These are phyloP conservation scores for Clonostachys byssicola DNA, from an alignment of 2,329 filamentous ascomycete genomes.

Conservation along the genomic window DNA sequence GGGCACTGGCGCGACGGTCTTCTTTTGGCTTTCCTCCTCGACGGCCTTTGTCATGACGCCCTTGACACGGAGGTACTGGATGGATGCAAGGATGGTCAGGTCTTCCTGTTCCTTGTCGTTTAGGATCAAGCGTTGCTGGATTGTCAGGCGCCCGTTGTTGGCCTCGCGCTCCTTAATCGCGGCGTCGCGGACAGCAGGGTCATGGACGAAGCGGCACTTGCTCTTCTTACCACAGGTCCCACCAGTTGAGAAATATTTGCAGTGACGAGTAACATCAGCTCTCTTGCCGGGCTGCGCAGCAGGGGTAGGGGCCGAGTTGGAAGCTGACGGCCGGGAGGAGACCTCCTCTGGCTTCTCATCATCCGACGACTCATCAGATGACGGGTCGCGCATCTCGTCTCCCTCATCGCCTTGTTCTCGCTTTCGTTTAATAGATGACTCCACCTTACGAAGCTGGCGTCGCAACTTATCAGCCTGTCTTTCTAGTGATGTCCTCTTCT, in stretches of 20 bases:
- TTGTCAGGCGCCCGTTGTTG: conserved; percentile 62
- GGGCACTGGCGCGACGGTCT: conserved; percentile 7
- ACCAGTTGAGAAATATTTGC: conserved; percentile 68
- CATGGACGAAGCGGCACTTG: conserved; percentile 72
- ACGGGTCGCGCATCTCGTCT: conserved; percentile 57
- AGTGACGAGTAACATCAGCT: conserved; percentile 60
- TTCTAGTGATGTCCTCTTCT: conserved; percentile 58
- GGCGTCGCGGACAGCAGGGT: conserved; percentile 57
- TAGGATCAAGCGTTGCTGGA: conserved; percentile 60
- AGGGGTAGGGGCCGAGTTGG: not conserved
- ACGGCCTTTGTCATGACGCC: conserved; percentile 36
- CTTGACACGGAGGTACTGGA: conserved; percentile 60
- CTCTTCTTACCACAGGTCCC: conserved; percentile 68
- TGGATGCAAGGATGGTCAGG: conserved; percentile 59
- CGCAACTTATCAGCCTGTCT: conserved; percentile 59
- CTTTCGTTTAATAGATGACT: conserved; percentile 66
- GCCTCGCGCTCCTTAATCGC: conserved; percentile 60
- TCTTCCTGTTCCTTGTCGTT: conserved; percentile 69
- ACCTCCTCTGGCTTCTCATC: conserved; percentile 56
- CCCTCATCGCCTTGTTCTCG: conserved; percentile 64
- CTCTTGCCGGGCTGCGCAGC: conserved; percentile 16
- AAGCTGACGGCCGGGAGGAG: conserved; percentile 39
- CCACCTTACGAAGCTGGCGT: conserved; percentile 64
- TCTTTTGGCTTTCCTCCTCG: conserved; percentile 5
- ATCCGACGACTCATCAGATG: conserved; percentile 47